Conservation (phyloP, 495 filamentous ascomycete species). For the Neurospora sp. region DNA sequence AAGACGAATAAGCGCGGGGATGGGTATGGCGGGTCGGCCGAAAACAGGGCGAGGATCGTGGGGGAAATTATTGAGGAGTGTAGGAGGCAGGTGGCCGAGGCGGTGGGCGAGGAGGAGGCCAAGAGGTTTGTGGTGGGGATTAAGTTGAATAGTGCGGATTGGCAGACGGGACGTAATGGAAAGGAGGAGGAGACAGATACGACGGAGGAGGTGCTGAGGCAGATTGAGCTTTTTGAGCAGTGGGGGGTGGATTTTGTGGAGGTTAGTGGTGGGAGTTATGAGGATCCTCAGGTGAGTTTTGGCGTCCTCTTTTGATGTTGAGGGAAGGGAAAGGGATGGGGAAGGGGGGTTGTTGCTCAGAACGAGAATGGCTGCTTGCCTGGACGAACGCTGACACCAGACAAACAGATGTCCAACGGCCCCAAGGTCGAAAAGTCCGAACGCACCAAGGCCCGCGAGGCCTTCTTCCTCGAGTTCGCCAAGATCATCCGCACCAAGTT, state of each 20-base stretch:
- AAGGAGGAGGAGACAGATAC: slow-evolving; percentile 26
- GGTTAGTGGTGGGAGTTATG: slow-evolving; percentile 49
- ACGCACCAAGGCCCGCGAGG: slow-evolving; percentile 42
- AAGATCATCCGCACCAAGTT: slow-evolving; percentile 32
- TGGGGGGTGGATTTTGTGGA: slow-evolving; percentile 55
- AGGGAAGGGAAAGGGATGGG: too few species aligned
- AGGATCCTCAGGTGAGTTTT: slow-evolving; percentile 35
- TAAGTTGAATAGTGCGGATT: slow-evolving; percentile 54
- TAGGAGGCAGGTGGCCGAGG: slow-evolving; percentile 35
- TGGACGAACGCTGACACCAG: too few species aligned
- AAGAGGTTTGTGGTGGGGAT: slow-evolving; percentile 45
- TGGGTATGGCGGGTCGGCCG: slow-evolving; percentile 54
- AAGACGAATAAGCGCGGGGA: slow-evolving; percentile 53
- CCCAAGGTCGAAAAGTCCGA: slow-evolving; percentile 12
- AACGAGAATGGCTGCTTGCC: too few species aligned
- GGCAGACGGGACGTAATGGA: slow-evolving; percentile 16
- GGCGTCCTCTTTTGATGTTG: too few species aligned
- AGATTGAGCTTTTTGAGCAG: slow-evolving; percentile 39
- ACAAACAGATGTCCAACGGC: slow-evolving; percentile 3
- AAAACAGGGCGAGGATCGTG: slow-evolving; percentile 53
- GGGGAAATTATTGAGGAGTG: slow-evolving; percentile 48
- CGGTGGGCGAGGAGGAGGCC: slow-evolving; percentile 47
- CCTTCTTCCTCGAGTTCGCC: slow-evolving; percentile 53
- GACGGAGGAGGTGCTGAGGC: slow-evolving; percentile 40
- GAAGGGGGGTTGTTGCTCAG: too few species aligned